These are phyloP conservation scores for Daedaleopsis sinensis DNA, from an alignment of 768 basidiomycete species.

Conservation along the genomic window DNA sequence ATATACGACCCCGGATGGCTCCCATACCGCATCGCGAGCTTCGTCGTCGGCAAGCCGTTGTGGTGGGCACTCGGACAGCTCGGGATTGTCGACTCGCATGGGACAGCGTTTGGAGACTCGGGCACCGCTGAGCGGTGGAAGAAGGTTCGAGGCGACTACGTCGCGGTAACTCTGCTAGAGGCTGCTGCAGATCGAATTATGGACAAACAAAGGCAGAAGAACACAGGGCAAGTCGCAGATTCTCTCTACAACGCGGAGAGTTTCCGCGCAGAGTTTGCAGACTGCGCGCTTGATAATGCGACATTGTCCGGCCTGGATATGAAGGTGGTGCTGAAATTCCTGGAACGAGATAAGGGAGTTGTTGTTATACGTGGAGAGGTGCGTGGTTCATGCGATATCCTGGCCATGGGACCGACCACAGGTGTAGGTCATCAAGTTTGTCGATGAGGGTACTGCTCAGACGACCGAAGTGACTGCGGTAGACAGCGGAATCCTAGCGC, in stretches of 20 bases:
- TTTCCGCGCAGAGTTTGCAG: conserved; percentile 64
- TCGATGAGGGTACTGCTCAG: conserved; percentile 43
- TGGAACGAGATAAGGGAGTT: conserved; percentile 73
- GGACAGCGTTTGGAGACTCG: conserved; percentile 37
- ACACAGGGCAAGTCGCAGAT: conserved; percentile 54
- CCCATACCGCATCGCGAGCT: conserved; percentile 68
- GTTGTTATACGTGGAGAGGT: conserved; percentile 73
- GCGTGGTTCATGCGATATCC: conserved; percentile 22
- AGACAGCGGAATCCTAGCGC: conserved; percentile 80
- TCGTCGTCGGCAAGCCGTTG: conserved; percentile 74
- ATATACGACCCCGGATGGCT: conserved; percentile 72
- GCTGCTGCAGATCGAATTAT: conserved; percentile 61
- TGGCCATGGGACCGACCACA: background rate
- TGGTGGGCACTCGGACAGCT: conserved; percentile 88
- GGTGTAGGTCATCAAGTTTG: conserved; percentile 82
- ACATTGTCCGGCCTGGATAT: conserved; percentile 65
- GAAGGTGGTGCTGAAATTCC: conserved; percentile 71
- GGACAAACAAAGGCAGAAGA: conserved; percentile 44
- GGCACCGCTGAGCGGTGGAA: conserved; percentile 53
- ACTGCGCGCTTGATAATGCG: conserved; percentile 40
- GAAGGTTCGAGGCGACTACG: conserved; percentile 69
- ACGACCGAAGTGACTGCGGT: conserved; percentile 68
- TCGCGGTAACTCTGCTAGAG: conserved; percentile 66
- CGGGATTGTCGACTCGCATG: conserved; percentile 68
- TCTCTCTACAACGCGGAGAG: conserved; percentile 59